Evolutionary conservation across 2,329 filamentous ascomycete genomes (phyloP).

Genomic region (Rachicladosporium sp.): DNA sequence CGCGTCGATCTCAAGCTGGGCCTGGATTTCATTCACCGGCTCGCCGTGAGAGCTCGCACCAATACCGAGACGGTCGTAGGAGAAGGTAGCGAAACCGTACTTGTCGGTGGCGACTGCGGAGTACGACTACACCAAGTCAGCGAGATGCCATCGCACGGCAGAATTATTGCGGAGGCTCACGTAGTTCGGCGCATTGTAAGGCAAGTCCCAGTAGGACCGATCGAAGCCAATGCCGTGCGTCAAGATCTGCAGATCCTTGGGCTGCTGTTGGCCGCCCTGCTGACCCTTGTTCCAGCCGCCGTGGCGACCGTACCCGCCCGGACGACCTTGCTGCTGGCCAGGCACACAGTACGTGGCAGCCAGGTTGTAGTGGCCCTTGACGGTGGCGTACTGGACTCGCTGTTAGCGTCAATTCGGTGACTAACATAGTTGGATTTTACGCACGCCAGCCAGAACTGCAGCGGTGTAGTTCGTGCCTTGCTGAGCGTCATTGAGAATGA

Average conservation of each 20-base stretch:
- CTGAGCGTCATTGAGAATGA: slow-evolving; percentile 38
- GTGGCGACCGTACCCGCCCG: too few relatives aligned
- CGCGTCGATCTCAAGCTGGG: slow-evolving; percentile 45
- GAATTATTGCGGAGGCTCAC: too few relatives aligned
- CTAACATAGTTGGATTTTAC: too few relatives aligned
- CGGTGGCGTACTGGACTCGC: slow-evolving; percentile 31
- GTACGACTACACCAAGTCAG: slow-evolving; percentile 32
- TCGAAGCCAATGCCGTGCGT: slow-evolving; percentile 45
- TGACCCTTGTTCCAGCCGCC: too few relatives aligned
- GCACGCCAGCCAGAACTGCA: slow-evolving; percentile 26
- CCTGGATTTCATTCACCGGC: slow-evolving; percentile 48
- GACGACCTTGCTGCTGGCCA: neutral
- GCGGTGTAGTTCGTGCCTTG: slow-evolving; percentile 41
- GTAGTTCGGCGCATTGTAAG: slow-evolving; percentile 48
- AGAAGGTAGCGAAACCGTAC: slow-evolving; percentile 47
- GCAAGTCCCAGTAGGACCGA: slow-evolving; percentile 50
- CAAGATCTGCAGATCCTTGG: slow-evolving; percentile 36
- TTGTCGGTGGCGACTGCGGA: slow-evolving; percentile 41
- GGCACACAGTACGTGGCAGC: slow-evolving; percentile 51
- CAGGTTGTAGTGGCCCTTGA: slow-evolving; percentile 45
- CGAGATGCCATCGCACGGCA: too few relatives aligned
- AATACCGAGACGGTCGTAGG: slow-evolving; percentile 51
- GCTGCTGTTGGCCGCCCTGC: slow-evolving; percentile 5
- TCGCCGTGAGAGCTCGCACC: slow-evolving; percentile 47
- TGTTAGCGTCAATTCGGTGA: too few relatives aligned